Conservation (phyloP, 2,329 filamentous ascomycete genomes). For the Penicillium fuscoglaucum region DNA sequence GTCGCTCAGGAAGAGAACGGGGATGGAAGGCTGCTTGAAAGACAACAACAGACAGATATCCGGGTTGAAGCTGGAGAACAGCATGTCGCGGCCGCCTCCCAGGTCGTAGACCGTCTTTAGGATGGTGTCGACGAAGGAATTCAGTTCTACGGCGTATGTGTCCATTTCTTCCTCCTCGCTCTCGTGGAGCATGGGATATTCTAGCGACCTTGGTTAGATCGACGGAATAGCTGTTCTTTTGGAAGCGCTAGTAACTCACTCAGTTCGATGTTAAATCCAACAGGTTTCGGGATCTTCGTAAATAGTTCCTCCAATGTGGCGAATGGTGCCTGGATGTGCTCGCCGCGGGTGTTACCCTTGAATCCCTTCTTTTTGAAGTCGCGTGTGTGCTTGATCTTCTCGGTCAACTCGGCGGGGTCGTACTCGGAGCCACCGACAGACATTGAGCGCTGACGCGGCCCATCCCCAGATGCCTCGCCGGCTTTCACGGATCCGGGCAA, state of each 20-base stretch:
- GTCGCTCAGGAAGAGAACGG: slow-evolving; percentile 91
- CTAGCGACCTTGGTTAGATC: slow-evolving; percentile 38
- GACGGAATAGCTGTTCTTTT: slow-evolving; percentile 28
- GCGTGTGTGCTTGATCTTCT: slow-evolving; percentile 95
- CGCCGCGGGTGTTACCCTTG: slow-evolving; percentile 91
- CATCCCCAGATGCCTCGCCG: slow-evolving; percentile 17
- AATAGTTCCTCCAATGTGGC: slow-evolving; percentile 94
- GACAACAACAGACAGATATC: slow-evolving; percentile 92
- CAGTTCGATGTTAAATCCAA: slow-evolving; percentile 98
- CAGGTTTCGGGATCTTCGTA: slow-evolving; percentile 72
- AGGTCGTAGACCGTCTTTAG: slow-evolving; percentile 86
- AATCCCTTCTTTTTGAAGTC: slow-evolving; percentile 94
- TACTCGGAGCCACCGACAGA: slow-evolving; percentile 58
- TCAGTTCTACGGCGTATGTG: slow-evolving; percentile 90
- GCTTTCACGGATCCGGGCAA: slow-evolving; percentile 37
- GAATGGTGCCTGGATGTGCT: slow-evolving; percentile 94
- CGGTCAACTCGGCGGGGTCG: slow-evolving; percentile 52
- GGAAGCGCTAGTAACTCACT: slow-evolving; percentile 49
- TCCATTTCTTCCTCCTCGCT: slow-evolving; percentile 96
- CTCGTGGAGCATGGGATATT: slow-evolving; percentile 98
- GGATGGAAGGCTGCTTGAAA: slow-evolving; percentile 97
- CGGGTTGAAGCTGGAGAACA: slow-evolving; percentile 97
- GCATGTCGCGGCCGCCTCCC: slow-evolving; percentile 79
- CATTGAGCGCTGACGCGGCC: slow-evolving; percentile 54
- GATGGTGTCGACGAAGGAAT: slow-evolving; percentile 94